Evolutionary conservation across 805 yeast genomes (phyloP).

Genomic region (Maudiozyma turicensis): DNA sequence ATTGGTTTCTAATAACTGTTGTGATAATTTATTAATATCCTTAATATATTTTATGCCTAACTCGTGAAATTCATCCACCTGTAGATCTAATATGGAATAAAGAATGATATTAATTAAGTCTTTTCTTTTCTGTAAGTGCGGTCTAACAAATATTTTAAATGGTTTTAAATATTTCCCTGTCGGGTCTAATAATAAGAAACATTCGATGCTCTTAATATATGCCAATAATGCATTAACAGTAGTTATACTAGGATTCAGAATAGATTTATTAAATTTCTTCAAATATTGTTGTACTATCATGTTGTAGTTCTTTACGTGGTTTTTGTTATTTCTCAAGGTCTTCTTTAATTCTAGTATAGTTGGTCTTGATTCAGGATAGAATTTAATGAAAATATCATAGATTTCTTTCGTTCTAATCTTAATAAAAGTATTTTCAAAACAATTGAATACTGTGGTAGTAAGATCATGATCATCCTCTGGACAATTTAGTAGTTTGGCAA

Average conservation of each 20-base stretch:
- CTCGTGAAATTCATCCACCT: slow-evolving; percentile 10
- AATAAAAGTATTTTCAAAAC: slow-evolving; percentile 21
- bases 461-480: slow-evolving; percentile 23
- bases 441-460: slow-evolving; percentile 16
- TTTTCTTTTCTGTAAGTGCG: slow-evolving; percentile 49
- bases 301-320: slow-evolving; percentile 22
- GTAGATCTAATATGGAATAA: slow-evolving; percentile 50
- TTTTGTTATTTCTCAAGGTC: slow-evolving; percentile 35
- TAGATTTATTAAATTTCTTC: slow-evolving; percentile 12
- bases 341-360: slow-evolving; percentile 53
- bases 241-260: slow-evolving; percentile 73
- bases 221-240: slow-evolving; percentile 62
- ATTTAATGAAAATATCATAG: slow-evolving; percentile 42
- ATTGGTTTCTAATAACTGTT: slow-evolving; percentile 36
- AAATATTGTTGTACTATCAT: slow-evolving; percentile 13
- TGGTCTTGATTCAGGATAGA: slow-evolving; percentile 41
- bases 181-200: slow-evolving; percentile 74
- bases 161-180: slow-evolving; percentile 73
- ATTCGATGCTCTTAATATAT: slow-evolving; percentile 61
- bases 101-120: slow-evolving; percentile 69
- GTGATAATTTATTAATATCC: slow-evolving; percentile 8
- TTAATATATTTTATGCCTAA: slow-evolving; percentile 2
- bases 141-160: slow-evolving; percentile 66
- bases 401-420: slow-evolving; percentile 46
- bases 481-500: slow-evolving; percentile 14